phyloP scores from a whole-genome alignment of 2,329 filamentous ascomycete species.

The Nigrospora sphaerica region DNA sequence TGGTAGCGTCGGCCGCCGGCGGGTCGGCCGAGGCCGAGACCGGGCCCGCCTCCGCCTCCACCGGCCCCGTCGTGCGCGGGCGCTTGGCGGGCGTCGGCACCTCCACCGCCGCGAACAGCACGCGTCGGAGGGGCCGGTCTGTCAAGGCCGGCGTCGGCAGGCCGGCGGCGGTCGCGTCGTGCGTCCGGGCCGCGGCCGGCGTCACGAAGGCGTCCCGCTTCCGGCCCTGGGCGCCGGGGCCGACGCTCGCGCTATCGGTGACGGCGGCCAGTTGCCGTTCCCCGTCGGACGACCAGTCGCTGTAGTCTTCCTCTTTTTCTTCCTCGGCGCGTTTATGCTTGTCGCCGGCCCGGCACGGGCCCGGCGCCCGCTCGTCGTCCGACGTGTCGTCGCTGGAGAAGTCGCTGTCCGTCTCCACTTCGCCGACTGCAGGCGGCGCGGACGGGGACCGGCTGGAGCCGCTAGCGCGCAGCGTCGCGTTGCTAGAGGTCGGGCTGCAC shows the following conservation, averaged over 20 bases:
- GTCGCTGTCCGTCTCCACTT: neutral
- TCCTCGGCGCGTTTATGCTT: slow-evolving; percentile 16
- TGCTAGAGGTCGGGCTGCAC: slow-evolving; percentile 4
- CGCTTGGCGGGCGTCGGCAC: slow-evolving; percentile 8
- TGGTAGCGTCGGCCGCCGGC: slow-evolving; percentile 5
- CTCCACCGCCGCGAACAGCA: slow-evolving; percentile 15
- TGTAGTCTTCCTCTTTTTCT: slow-evolving; percentile 12
- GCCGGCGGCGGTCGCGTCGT: slow-evolving; percentile 7
- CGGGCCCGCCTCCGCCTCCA: slow-evolving; percentile 13
- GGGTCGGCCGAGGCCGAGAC: slow-evolving; percentile 5
- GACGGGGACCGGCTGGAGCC: neutral
- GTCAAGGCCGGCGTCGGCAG: slow-evolving; percentile 18
- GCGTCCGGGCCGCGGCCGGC: slow-evolving; percentile 5
- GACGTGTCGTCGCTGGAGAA: slow-evolving; percentile 1
- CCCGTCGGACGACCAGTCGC: slow-evolving; percentile 19
- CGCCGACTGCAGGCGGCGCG: slow-evolving; percentile 2
- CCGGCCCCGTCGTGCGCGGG: slow-evolving; percentile 8
- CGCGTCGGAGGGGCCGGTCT: slow-evolving; percentile 15
- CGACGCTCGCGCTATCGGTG: slow-evolving; percentile 8
- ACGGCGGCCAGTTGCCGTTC: slow-evolving; percentile 16
- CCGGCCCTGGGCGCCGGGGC: neutral
- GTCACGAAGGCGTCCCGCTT: slow-evolving; percentile 10
- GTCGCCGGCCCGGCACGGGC: slow-evolving; percentile 4
- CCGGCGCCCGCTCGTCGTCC: neutral
- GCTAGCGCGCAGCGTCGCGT: slow-evolving; percentile 7